Evolutionary conservation across 352 stramenopile genomes (phyloP).

Genomic region (Globisporangium parvum): DNA sequence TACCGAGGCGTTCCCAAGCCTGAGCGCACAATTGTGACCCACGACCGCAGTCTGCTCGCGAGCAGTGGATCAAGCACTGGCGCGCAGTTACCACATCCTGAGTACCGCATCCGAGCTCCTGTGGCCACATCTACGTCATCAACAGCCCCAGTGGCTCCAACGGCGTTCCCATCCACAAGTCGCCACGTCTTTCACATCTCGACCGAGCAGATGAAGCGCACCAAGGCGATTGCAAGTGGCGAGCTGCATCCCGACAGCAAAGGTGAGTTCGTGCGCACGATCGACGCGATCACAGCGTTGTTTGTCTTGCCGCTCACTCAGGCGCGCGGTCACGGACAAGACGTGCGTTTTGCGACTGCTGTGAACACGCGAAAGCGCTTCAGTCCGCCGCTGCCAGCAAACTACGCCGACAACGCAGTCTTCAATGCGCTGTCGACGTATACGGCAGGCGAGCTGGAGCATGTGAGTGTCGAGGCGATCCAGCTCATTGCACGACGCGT

Average conservation of each 20-base stretch:
- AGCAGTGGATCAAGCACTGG: slow-evolving; percentile 8
- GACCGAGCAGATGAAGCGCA: slow-evolving; percentile 28
- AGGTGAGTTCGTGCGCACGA: slow-evolving; percentile 38
- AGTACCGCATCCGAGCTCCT: slow-evolving; percentile 22
- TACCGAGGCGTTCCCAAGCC: slow-evolving; percentile 28
- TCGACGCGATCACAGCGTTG: slow-evolving; percentile 42
- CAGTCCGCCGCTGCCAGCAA: slow-evolving; percentile 28
- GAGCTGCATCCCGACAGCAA: slow-evolving; percentile 1
- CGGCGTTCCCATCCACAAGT: slow-evolving; percentile 18
- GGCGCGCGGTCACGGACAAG: slow-evolving; percentile 31
- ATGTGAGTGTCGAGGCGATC: slow-evolving; percentile 12
- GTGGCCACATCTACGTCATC: neutral
- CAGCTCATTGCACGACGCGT: slow-evolving; percentile 28
- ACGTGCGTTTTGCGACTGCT: slow-evolving; percentile 38
- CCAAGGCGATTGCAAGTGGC: slow-evolving; percentile 28
- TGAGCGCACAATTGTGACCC: slow-evolving; percentile 22
- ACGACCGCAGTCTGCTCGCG: slow-evolving; percentile 33
- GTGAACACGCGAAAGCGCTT: slow-evolving; percentile 46
- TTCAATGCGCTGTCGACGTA: slow-evolving; percentile 47
- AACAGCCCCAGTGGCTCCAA: neutral
- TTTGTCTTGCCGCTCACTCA: slow-evolving; percentile 46
- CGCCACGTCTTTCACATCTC: slow-evolving; percentile 44
- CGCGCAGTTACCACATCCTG: slow-evolving; percentile 27
- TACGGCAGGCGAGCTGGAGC: slow-evolving; percentile 18
- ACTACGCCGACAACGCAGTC: slow-evolving; percentile 48